These are phyloP conservation scores for Epichloe sp. DNA, from an alignment of 2,329 filamentous ascomycete genomes.

Conservation along the genomic window DNA sequence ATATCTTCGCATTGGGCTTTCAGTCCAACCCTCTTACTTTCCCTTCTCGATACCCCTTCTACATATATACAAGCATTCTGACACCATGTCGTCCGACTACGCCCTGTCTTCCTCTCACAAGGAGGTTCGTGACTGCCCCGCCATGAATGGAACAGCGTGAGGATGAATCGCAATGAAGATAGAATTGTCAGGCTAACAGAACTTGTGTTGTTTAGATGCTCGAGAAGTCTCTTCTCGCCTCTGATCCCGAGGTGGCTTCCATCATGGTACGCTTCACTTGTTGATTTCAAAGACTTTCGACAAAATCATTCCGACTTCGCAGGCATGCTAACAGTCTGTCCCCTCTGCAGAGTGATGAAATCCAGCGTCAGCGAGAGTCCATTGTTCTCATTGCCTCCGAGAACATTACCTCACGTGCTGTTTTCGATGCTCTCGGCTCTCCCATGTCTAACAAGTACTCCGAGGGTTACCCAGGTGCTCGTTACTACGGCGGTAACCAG, in stretches of 20 bases:
- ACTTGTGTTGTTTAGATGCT: slow-evolving; percentile 53
- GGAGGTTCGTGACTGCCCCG: slow-evolving; percentile 28
- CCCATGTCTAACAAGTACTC: slow-evolving; percentile 99
- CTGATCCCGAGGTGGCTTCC: slow-evolving; percentile 84
- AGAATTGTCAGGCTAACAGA: not conserved
- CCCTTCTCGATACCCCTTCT: slow-evolving; percentile 2
- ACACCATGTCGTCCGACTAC: slow-evolving; percentile 34
- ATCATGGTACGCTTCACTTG: slow-evolving; percentile 64
- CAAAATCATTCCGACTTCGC: not conserved
- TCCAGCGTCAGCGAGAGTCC: slow-evolving; percentile 94
- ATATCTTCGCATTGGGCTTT: not conserved
- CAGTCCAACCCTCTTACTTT: not conserved
- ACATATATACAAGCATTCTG: slow-evolving; percentile 1
- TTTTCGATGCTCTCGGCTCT: slow-evolving; percentile 91
- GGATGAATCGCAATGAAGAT: not conserved
- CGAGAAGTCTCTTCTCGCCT: slow-evolving; percentile 84
- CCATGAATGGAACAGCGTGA: slow-evolving; percentile 11
- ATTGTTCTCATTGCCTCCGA: slow-evolving; percentile 98
- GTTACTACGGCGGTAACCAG: slow-evolving; percentile 99
- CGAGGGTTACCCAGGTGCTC: slow-evolving; percentile 92
- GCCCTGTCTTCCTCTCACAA: slow-evolving; percentile 41
- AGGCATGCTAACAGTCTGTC: slow-evolving; percentile 16
- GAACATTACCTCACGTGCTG: slow-evolving; percentile 96
- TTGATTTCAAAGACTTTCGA: not conserved
- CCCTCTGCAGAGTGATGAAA: slow-evolving; percentile 61